These are phyloP conservation scores for Pestalotiopsis sp. DNA, from an alignment of 2,329 filamentous ascomycete species.

Conservation along the genomic window DNA sequence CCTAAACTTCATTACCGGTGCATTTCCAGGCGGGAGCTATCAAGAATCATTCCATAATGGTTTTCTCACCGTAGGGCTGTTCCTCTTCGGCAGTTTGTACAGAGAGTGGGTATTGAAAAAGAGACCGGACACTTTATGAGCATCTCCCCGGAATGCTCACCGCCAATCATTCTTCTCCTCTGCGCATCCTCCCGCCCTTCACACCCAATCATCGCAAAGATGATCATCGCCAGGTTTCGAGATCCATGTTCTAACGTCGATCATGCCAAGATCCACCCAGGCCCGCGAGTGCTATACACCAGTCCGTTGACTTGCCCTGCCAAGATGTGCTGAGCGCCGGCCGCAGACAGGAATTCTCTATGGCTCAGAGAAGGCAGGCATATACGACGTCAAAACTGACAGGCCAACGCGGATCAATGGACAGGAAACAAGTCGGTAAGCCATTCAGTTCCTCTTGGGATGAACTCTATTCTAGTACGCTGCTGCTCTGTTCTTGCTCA, in stretches of 20 bases:
- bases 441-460: neutral
- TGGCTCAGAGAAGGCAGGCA: neutral
- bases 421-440: neutral
- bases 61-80: too few species aligned
- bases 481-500: neutral
- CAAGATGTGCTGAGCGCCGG: neutral
- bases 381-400: neutral
- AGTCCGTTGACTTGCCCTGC: neutral
- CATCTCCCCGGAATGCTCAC: too few species aligned
- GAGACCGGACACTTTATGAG: neutral
- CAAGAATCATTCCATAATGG: too few species aligned
- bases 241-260: conserved; percentile 17
- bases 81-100: too few species aligned
- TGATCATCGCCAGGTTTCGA: conserved; percentile 13
- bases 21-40: too few species aligned
- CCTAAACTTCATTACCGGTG: too few species aligned
- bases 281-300: neutral
- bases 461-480: neutral
- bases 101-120: neutral
- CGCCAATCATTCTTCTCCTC: neutral
- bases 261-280: conserved; percentile 16
- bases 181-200: neutral
- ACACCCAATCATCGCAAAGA: neutral
- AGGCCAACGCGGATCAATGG: neutral
- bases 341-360: neutral